These are phyloP conservation scores for Cladosporium sp. DNA, from an alignment of 2,329 filamentous ascomycete genomes.

Conservation along the genomic window DNA sequence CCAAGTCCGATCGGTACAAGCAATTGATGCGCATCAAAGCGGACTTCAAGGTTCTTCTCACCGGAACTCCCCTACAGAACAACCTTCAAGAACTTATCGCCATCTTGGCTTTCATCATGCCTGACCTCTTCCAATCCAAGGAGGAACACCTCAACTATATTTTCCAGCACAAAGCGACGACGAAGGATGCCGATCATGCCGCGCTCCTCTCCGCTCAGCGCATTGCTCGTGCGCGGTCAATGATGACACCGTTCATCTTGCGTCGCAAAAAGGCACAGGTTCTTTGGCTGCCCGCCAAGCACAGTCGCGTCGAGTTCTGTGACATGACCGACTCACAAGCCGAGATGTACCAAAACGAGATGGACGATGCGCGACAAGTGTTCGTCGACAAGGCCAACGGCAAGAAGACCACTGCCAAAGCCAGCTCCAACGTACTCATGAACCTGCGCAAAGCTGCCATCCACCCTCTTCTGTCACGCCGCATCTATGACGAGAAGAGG, in stretches of 20 bases:
- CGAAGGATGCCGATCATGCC: slow-evolving; percentile 73
- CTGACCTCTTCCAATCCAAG: slow-evolving; percentile 73
- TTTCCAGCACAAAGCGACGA: slow-evolving; percentile 88
- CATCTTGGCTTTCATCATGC: slow-evolving; percentile 91
- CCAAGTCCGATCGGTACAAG: slow-evolving; percentile 76
- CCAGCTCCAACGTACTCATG: slow-evolving; percentile 61
- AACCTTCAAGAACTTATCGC: slow-evolving; percentile 91
- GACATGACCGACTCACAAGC: slow-evolving; percentile 72
- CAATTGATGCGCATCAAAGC: slow-evolving; percentile 75
- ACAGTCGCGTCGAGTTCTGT: slow-evolving; percentile 75
- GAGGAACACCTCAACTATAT: slow-evolving; percentile 80
- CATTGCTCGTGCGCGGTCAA: slow-evolving; percentile 81
- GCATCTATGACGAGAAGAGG: slow-evolving; percentile 72
- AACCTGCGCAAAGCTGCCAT: slow-evolving; percentile 89
- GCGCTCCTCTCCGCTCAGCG: slow-evolving; percentile 84
- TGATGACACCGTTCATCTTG: slow-evolving; percentile 92
- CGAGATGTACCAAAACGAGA: slow-evolving; percentile 70
- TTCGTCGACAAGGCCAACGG: slow-evolving; percentile 59
- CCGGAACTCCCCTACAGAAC: slow-evolving; percentile 90
- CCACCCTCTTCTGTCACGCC: slow-evolving; percentile 83
- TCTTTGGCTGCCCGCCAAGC: slow-evolving; percentile 77
- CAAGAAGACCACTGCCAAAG: slow-evolving; percentile 53
- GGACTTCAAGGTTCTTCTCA: slow-evolving; percentile 81
- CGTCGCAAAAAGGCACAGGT: slow-evolving; percentile 91
- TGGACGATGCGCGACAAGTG: slow-evolving; percentile 62